Conservation (phyloP, 2,329 filamentous ascomycete genomes). For the Aspergillus quadricinctus region DNA sequence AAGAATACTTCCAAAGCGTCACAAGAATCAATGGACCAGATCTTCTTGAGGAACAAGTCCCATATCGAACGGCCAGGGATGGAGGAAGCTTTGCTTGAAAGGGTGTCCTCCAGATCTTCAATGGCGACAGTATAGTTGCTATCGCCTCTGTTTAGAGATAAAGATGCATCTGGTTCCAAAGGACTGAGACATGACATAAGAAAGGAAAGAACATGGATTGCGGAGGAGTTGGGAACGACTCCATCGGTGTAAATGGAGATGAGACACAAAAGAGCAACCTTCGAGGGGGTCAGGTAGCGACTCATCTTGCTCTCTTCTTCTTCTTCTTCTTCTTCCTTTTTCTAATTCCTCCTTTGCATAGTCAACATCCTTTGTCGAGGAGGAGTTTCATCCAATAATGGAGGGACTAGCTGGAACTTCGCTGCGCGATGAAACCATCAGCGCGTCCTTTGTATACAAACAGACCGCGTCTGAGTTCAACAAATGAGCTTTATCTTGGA, state of each 20-base stretch:
- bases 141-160: constrained; percentile 21
- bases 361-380: not conserved
- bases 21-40: constrained; percentile 81
- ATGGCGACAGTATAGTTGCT: constrained; percentile 36
- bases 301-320: constrained; percentile 52
- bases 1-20: constrained; percentile 79
- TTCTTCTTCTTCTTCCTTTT: not conserved
- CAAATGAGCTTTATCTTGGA: not conserved
- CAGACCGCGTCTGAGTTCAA: not conserved
- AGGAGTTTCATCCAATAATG: not conserved
- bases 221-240: constrained; percentile 63
- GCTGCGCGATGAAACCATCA: not conserved
- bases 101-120: constrained; percentile 45
- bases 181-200: constrained; percentile 65
- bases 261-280: constrained; percentile 75
- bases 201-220: constrained; percentile 73
- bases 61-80: constrained; percentile 78
- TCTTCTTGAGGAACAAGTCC: constrained; percentile 73
- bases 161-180: constrained; percentile 24
- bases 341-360: not conserved
- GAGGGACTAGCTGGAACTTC: not conserved
- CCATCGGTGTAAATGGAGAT: constrained; percentile 76
- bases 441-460: not conserved
- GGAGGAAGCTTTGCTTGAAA: constrained; percentile 44
- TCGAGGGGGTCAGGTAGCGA: constrained; percentile 82